A percentile compares a stretch with the other conserved stretches of the same genome.
These are phyloP conservation scores for Monosporascus ibericus DNA, from an alignment of 2,329 filamentous ascomycete genomes.

Conservation along the genomic window DNA sequence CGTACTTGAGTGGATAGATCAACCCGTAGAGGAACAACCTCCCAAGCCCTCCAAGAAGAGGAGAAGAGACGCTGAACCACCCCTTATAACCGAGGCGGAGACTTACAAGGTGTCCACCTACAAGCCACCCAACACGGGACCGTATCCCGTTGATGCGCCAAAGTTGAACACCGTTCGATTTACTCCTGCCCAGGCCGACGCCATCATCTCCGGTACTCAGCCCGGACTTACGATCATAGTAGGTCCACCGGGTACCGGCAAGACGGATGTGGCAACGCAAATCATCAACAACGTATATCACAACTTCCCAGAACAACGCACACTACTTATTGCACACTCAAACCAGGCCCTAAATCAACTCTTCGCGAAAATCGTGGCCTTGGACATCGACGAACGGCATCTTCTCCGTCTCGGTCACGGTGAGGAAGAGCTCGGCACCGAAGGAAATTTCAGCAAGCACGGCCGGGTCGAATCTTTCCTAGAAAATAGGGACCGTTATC, in stretches of 20 bases:
- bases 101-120: constrained; percentile 83
- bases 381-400: constrained; percentile 94
- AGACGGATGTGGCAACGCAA: constrained; percentile 98
- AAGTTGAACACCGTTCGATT: constrained; percentile 82
- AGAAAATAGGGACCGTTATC: constrained; percentile 72
- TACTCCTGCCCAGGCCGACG: constrained; percentile 84
- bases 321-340: constrained; percentile 88
- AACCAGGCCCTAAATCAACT: constrained; percentile 97
- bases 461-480: constrained; percentile 93
- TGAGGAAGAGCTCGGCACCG: constrained; percentile 85
- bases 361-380: constrained; percentile 93
- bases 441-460: constrained; percentile 86
- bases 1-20: constrained; percentile 63
- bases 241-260: constrained; percentile 91
- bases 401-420: constrained; percentile 88
- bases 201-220: constrained; percentile 88
- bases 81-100: constrained; percentile 56
- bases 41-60: constrained; percentile 76
- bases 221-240: constrained; percentile 91
- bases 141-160: constrained; percentile 78
- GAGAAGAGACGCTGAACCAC: constrained; percentile 68
- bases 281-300: constrained; percentile 99
- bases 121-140: constrained; percentile 79
- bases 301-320: constrained; percentile 90
- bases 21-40: constrained; percentile 42